Evolutionary conservation across 108 stramenopile genomes (phyloP), one percentile per base, ranked within the genome.

Genomic region (Parmales sp.): DNA sequence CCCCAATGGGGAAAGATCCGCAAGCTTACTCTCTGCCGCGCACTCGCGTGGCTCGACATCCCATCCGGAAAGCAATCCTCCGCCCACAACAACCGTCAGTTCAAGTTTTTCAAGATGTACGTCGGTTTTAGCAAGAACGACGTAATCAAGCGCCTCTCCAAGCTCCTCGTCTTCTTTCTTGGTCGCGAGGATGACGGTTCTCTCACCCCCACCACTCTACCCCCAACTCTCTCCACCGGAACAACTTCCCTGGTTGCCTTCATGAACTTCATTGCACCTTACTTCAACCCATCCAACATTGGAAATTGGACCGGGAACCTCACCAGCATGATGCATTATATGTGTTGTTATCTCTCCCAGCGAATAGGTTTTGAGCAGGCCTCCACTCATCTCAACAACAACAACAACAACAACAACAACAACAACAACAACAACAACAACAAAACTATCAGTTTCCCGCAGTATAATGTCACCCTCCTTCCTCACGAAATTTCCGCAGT

Each of bases 241-340:
- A 87, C 90, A 2, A 43, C 46, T 20, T 89, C 90, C 67, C 76
- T 93, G 1, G 67, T 93, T 44, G 74, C 83, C 51, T 89, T 93
- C 67, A 64, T 90, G 50, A 73, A 73, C 16, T 90, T 82, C 69
- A 85, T 88, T 29, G 80, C 86, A 20, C 92, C 92, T 9, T 93
- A 93, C 67, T 93, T 86, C 78, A 85, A 93, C 72, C 92, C 92
- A 8, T 89, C 88, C 31, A 93, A 93, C 77, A 51, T 84, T 63
- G 92, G 92, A 45, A 46, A 79, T 8, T 93, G 92, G 92, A 90
- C 92, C 0, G 89, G 90, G 69, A 83, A 87, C 9, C 50, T 93
- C 37, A 90, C 90, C 16, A 87, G 86, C 7, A 86, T 90, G 67
- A 72, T 93, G 7, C 88, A 93, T 63, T 93, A 93, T 76, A 79